Conservation (phyloP, 1,139 yeast genomes). For the Hyphopichia khmerensis region DNA sequence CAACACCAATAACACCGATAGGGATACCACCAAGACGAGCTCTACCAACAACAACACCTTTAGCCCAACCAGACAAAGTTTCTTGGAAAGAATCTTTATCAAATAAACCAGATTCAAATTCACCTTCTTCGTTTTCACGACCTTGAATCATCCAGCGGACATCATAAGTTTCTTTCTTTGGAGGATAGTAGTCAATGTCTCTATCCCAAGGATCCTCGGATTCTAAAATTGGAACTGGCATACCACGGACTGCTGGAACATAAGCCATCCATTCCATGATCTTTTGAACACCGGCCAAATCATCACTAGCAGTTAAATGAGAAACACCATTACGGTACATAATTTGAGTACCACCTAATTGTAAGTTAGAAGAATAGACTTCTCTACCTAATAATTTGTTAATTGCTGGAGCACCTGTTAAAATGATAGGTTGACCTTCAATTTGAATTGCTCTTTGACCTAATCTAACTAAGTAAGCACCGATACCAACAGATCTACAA, state of each 20-base stretch:
- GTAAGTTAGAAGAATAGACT: conserved; percentile 93
- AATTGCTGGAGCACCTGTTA: conserved; percentile 99
- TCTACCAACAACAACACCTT: conserved; percentile 97
- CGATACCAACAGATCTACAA: conserved; percentile 98
- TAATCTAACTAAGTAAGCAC: conserved; percentile 95
- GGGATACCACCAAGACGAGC: conserved; percentile 99
- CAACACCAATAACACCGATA: conserved; percentile 96
- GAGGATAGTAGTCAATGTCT: conserved; percentile 79
- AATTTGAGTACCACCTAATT: conserved; percentile 98
- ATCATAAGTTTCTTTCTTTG: conserved; percentile 73
- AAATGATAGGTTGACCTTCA: conserved; percentile 96
- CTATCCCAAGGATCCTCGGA: conserved; percentile 90
- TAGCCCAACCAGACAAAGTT: conserved; percentile 98
- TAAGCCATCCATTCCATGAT: conserved; percentile 96
- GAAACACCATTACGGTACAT: conserved; percentile 98
- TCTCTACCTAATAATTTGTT: conserved; percentile 95
- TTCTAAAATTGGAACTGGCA: conserved; percentile 89
- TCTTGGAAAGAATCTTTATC: conserved; percentile 94
- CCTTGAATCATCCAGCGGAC: conserved; percentile 96
- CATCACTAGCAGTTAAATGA: conserved; percentile 92
- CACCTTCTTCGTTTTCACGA: conserved; percentile 62
- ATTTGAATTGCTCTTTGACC: conserved; percentile 99
- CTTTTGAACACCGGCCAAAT: conserved; percentile 93
- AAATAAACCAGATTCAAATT: conserved; percentile 81
- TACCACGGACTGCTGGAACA: conserved; percentile 85